Evolutionary conservation across 768 basidiomycete genomes (phyloP).

Genomic region (Suillus plorans): DNA sequence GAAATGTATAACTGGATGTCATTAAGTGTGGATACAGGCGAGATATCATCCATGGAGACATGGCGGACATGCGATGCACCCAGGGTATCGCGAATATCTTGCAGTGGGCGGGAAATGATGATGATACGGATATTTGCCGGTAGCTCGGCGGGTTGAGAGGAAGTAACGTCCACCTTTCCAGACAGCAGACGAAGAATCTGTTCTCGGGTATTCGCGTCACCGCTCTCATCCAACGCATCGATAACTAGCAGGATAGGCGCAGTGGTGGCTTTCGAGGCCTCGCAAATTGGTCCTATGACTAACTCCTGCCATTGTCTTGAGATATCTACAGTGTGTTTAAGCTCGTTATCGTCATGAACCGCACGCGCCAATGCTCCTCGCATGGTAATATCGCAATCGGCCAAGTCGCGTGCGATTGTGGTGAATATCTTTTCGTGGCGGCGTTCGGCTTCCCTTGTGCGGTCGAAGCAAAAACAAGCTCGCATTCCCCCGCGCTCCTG

Average conservation of each 20-base stretch:
- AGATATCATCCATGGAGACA: neutral
- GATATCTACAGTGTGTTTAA: neutral
- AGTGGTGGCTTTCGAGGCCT: neutral
- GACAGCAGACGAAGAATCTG: neutral
- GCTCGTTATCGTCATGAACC: neutral
- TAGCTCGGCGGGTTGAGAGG: neutral
- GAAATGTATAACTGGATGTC: constrained; percentile 7
- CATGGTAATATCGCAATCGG: neutral
- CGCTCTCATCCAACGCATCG: neutral
- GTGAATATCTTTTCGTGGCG: neutral
- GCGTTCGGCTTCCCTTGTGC: constrained; percentile 6
- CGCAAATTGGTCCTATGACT: neutral
- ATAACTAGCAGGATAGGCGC: neutral
- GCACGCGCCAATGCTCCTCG: neutral
- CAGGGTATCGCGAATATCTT: neutral
- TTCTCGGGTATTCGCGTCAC: neutral
- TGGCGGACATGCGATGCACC: neutral
- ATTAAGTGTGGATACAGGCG: neutral
- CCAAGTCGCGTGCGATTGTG: neutral
- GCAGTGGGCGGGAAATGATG: neutral
- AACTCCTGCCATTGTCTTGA: neutral
- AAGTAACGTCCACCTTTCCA: neutral
- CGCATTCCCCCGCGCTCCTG: constrained; percentile 8
- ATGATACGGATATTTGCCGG: neutral
- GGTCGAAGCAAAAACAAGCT: constrained; percentile 7